Evolutionary conservation across 2,329 filamentous ascomycete species (phyloP), one percentile per base, ranked within the genome.

Genomic region (Cladosporium sp.): DNA sequence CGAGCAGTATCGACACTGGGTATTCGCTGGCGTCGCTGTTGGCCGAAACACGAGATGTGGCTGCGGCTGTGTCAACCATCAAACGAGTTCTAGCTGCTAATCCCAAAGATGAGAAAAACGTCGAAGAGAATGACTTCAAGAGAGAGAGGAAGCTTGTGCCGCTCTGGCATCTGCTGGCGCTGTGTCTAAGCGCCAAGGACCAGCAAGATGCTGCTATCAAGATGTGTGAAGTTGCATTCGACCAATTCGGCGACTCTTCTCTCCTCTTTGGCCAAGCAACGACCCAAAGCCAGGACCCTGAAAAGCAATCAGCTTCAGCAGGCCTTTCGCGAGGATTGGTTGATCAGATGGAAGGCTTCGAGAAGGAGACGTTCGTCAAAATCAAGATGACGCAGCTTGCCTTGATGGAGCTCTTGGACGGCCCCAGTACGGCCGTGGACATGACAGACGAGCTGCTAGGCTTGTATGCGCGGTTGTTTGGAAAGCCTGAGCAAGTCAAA

Each of bases 381-480:
- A 84, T 96, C 54, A 95, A 95, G 68, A 95, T 97, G 82, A 96
- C 92, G 9, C 91, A 97, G 63, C 75, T 99, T 53, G 80, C 87
- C 3, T 78, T 99, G 17, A 70, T 93, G 3, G 92, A 97, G 68
- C 73, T 93, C 13, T 73, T 89, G 3, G 90, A 96, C 64, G 90
- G 90, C 1, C 83, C 90, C 0, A 85, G 89, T 52, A 82, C 85
- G 51, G 92, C 93, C 15, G 88, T 97, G 45, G 96, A 96, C 64
- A 85, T 87, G 54, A 91, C 88, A 64, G 83, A 89, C 57, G 90
- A 96, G 68, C 76, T 99, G 34, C 73, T 99, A 17, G 83, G 83
- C 13, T 74, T 97, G 1, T 99, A 93, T 64, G 80, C 84, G 3
- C 80, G 87, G 55, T 74, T 99, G 0, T 97, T 96, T 66, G 86